Conservation (phyloP, 1,284 basidiomycete genomes). For the Schizopora paradoxa region DNA sequence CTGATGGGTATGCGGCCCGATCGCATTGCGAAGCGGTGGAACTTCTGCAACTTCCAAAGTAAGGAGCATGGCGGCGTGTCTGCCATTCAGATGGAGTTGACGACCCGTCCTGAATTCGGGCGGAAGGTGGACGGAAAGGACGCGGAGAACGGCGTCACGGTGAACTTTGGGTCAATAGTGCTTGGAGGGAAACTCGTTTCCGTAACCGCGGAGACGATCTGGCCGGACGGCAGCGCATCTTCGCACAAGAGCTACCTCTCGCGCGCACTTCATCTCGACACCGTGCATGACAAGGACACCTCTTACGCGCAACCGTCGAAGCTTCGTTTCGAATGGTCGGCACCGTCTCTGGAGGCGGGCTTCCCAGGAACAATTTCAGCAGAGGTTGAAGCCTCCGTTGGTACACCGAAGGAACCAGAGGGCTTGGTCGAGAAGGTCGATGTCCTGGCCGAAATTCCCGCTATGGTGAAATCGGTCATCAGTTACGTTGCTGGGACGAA, state of each 20-base stretch:
- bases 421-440: slow-evolving; percentile 97
- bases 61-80: slow-evolving; percentile 68
- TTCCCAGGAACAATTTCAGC: slow-evolving; percentile 54
- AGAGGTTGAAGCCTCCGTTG: slow-evolving; percentile 53
- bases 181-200: slow-evolving; percentile 70
- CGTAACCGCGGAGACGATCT: slow-evolving; percentile 68
- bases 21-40: slow-evolving; percentile 90
- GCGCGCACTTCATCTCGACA: slow-evolving; percentile 62
- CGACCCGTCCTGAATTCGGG: slow-evolving; percentile 75
- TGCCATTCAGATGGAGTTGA: slow-evolving; percentile 95
- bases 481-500: slow-evolving; percentile 90
- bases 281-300: slow-evolving; percentile 66
- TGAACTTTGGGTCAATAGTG: slow-evolving; percentile 84
- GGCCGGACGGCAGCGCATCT: slow-evolving; percentile 50
- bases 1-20: slow-evolving; percentile 99
- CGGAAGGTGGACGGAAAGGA: slow-evolving; percentile 65
- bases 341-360: slow-evolving; percentile 49
- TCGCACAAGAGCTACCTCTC: slow-evolving; percentile 52
- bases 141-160: slow-evolving; percentile 73
- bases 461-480: slow-evolving; percentile 83
- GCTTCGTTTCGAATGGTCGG: slow-evolving; percentile 78
- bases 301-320: slow-evolving; percentile 75
- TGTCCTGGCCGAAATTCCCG: slow-evolving; percentile 93
- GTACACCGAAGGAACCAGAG: slow-evolving; percentile 45
- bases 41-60: slow-evolving; percentile 90